Evolutionary conservation across 805 yeast species (phyloP).

Genomic region (Saccharomycopsis vini): DNA sequence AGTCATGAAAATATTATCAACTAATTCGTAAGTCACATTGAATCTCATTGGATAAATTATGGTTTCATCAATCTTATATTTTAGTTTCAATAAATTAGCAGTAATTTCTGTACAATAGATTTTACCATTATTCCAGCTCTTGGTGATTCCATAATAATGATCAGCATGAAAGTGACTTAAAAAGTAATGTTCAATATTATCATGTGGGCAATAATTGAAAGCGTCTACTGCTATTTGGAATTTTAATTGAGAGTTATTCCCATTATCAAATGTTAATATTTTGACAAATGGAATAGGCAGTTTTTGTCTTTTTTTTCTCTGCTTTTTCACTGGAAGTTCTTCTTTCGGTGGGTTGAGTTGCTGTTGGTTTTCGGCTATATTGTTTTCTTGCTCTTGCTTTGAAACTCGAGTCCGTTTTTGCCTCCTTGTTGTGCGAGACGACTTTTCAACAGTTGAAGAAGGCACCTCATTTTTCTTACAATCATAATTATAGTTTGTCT

Average conservation of each 20-base stretch:
- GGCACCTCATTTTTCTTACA: too few relatives aligned
- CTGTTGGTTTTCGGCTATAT: too few relatives aligned
- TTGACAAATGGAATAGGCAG: slow-evolving; percentile 18
- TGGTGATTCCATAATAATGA: slow-evolving; percentile 82
- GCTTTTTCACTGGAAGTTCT: slow-evolving; percentile 1
- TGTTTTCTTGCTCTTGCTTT: too few relatives aligned
- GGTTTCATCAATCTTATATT: slow-evolving; percentile 45
- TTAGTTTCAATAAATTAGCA: slow-evolving; percentile 41
- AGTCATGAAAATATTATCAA: slow-evolving; percentile 43
- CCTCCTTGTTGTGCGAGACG: too few relatives aligned
- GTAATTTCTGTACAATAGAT: slow-evolving; percentile 73
- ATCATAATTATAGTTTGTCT: too few relatives aligned
- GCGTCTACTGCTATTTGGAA: slow-evolving; percentile 14
- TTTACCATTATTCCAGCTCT: slow-evolving; percentile 64
- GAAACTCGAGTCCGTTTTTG: too few relatives aligned
- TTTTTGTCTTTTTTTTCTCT: slow-evolving; percentile 6
- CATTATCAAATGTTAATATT: slow-evolving; percentile 13
- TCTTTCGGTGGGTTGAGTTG: too few relatives aligned
- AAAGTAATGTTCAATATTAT: slow-evolving; percentile 42
- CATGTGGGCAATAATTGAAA: slow-evolving; percentile 13
- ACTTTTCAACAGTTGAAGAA: too few relatives aligned
- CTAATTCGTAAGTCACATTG: slow-evolving; percentile 28
- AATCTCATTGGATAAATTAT: slow-evolving; percentile 34
- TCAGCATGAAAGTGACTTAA: slow-evolving; percentile 87
- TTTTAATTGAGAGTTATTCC: neutral